Percentiles rank a stretch among this genome's conserved stretches.
These are phyloP conservation scores for Coemansia sp. DNA, from an alignment of 371 early-diverging fungal genomes.

Conservation along the genomic window DNA sequence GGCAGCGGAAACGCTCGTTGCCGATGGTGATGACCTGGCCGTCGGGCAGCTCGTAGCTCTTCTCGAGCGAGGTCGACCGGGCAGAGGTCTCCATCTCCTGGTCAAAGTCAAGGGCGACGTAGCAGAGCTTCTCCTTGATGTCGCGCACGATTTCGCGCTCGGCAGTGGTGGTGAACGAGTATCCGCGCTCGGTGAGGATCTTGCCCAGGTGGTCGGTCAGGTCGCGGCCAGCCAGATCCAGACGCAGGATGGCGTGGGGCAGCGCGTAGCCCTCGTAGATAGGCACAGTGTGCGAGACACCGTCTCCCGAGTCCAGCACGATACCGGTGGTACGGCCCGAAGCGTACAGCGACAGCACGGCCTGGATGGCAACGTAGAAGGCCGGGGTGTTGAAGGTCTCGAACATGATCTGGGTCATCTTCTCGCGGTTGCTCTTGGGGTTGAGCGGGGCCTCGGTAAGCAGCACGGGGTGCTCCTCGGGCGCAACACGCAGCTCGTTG, in stretches of 20 bases:
- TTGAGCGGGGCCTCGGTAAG: slow-evolving; percentile 99
- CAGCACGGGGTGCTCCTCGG: slow-evolving; percentile 98
- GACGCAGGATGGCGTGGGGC: slow-evolving; percentile 97
- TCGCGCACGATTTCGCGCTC: slow-evolving; percentile 99
- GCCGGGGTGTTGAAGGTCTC: slow-evolving; percentile 99
- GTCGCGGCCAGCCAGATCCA: slow-evolving; percentile 96
- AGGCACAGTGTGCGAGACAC: slow-evolving; percentile 99
- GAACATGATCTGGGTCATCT: slow-evolving; percentile 99
- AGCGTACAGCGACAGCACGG: slow-evolving; percentile 95
- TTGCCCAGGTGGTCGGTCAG: slow-evolving; percentile 97
- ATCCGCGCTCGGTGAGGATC: slow-evolving; percentile 98
- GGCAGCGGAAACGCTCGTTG: slow-evolving; percentile 97
- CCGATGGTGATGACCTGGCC: slow-evolving; percentile 98
- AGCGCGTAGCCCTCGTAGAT: slow-evolving; percentile 99
- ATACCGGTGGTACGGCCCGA: slow-evolving; percentile 99
- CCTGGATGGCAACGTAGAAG: slow-evolving; percentile 99
- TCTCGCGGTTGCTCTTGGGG: slow-evolving; percentile 99
- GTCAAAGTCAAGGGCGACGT: slow-evolving; percentile 98
- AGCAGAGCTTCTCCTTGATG: slow-evolving; percentile 99
- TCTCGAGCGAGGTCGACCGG: slow-evolving; percentile 89
- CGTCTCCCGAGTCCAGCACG: slow-evolving; percentile 99
- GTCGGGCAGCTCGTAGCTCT: slow-evolving; percentile 99
- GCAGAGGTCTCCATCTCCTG: slow-evolving; percentile 97
- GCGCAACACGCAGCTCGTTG: slow-evolving; percentile 76
- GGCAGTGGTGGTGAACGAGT: slow-evolving; percentile 98